Evolutionary conservation across 805 yeast species (phyloP), one percentile per base, ranked within the genome.

Genomic region (Saccharomycopsis javanensis): DNA sequence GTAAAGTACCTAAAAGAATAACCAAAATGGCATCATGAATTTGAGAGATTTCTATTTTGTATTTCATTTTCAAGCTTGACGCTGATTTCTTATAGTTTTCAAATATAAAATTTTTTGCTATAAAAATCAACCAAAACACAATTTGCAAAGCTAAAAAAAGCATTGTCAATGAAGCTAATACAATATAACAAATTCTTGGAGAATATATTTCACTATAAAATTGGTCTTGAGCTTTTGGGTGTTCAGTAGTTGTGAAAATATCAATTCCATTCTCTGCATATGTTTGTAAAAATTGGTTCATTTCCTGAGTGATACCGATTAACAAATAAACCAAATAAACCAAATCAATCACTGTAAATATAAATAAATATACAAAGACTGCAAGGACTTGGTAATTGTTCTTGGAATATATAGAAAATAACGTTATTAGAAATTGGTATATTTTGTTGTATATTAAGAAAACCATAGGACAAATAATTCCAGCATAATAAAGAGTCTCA

Each of bases 1-100:
- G 58, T 20, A 58, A 15, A 27, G 45, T 15, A 7, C 59, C 61
- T 7, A 58, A 53, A 4, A 58, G 37, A 30, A 55, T 27, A 3
- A 55, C 53, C 15, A 58, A 38, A 13, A 58, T 5, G 11, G 61
- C 31, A 45, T 56, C 34, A 27, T 48, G 53, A 10, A 58, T 48
- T 6, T 56, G 50, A n/a, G 27, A 34, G 18, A 35, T 28, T 5
- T 58, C 52, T 34, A 55, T 38, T 8, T 48, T 10, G 13, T 53
- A 46, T 18, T 42, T 42, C 10, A 53, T 55, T 7, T 54, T 34
- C 13, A 53, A 20, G 7, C 57, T 53, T 4, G 59, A 56, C 10
- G 57, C 61, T n/a, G 57, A 52, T 54, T 55, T 58, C 16, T 48
- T 58, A 27, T 56, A 58, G 27, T 50, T 55, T 30, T 58, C 59